Base-by-base conservation (phyloP, 495 filamentous ascomycete genomes). In the Aeminium ludgeri region DNA sequence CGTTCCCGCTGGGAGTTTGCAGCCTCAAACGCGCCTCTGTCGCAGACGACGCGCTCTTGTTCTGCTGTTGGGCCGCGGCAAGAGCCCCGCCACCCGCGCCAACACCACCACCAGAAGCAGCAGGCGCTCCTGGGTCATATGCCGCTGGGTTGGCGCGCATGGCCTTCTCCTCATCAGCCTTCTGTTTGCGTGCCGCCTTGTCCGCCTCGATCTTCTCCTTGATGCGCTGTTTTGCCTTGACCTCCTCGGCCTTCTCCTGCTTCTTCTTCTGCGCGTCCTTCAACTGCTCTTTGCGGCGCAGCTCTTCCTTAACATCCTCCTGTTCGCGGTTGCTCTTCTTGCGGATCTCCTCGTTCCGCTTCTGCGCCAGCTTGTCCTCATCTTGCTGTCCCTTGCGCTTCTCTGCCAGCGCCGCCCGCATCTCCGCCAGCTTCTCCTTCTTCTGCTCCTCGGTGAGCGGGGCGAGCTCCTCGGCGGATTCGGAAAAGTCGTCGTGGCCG, bases 401-500 rank as follows among this genome's bases (percentile, higher is more conserved):
- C 40, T 67, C 82, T 33, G 73, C 74, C 15, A 86, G 63, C 53
- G 74, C 81, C 47, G 72, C 64, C 31, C 75, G 66, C 20, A 95
- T 68, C 45, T 87, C 82, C 38, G 72, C 68, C 11, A 99, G 69
- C 41, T 69, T 75, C 17, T 72, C 68, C 53, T 80, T 78, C 63
- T 86, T 94, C 63, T 99, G 79, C 49, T 92, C 86, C 45, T 86
- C 85, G 0, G 82, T 96, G 50, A 99, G 66, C 1, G 87, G 84
- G 1, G 80, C 76, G 41, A 96, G 74, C 52, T 89, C 83, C 48
- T 94, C 87, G 1, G 79, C 86, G 0, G 85, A 93, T 57, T 99
- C 84, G 11, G 80, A 72, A 56, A 99, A 99, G 53, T 95, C 78
- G n/a, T 70, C 67, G 60, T 99, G 89, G 34, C 80, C 75, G 3